Conservation (phyloP, 2,329 filamentous ascomycete species). For the Penicillium sp. region DNA sequence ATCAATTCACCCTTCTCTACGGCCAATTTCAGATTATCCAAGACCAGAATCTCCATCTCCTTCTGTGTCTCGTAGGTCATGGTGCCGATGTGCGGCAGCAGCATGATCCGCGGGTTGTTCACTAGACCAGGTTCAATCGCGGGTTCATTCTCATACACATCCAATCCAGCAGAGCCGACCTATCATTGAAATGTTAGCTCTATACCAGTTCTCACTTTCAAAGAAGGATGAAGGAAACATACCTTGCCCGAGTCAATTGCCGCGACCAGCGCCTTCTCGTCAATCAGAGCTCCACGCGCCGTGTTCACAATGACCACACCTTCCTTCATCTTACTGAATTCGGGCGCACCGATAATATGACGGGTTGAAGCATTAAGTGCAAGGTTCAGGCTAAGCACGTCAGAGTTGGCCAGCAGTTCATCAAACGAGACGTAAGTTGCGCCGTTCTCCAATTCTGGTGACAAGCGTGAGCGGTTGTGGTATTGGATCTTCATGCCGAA, state of each 20-base stretch:
- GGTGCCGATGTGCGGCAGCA: conserved; percentile 65
- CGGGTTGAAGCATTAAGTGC: conserved; percentile 49
- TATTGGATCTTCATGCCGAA: conserved; percentile 55
- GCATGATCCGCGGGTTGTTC: conserved; percentile 51
- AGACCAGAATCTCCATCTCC: conserved; percentile 64
- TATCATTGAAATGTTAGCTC: conserved; percentile 11
- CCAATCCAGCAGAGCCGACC: conserved; percentile 50
- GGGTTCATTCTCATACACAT: conserved; percentile 54
- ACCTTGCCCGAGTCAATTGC: conserved; percentile 52
- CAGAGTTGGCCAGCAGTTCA: conserved; percentile 49
- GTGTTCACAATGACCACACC: conserved; percentile 51
- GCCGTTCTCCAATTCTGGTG: conserved; percentile 45
- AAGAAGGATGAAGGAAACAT: conserved; percentile 4
- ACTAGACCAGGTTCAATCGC: conserved; percentile 53
- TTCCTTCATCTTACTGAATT: conserved; percentile 52
- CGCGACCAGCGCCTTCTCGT: conserved; percentile 52
- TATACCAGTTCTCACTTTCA: background rate
- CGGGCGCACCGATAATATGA: conserved; percentile 51
- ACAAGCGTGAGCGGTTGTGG: conserved; percentile 50
- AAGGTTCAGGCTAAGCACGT: conserved; percentile 53
- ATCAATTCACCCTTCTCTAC: conserved; percentile 62
- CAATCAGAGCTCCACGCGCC: conserved; percentile 49
- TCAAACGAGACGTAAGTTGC: conserved; percentile 53
- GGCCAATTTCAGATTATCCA: conserved; percentile 61
- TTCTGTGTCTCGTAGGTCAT: conserved; percentile 64